Evolutionary conservation across 352 stramenopile species (phyloP), one percentile per base, ranked within the genome.

Genomic region (Globisporangium cystogenes): DNA sequence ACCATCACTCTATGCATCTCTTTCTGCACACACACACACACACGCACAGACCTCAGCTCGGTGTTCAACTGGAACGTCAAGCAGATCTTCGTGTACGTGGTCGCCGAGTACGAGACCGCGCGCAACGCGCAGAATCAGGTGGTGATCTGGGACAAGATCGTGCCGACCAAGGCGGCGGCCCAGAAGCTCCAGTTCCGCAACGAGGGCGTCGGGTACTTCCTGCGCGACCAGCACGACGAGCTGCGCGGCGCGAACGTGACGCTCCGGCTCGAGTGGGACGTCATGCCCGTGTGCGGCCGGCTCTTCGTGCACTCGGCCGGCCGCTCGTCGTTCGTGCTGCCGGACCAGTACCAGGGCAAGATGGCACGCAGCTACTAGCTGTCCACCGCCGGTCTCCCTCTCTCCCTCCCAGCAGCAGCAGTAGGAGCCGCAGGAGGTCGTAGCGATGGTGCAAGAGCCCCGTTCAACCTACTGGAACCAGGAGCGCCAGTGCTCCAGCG

Each of bases 11-110:
- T 41, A 1, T 41, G 1, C 15, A 7, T 14, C 39, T 40, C 15
- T 35, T 4, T 37, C 24, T 47, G n/a, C n/a, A n/a, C n/a, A n/a
- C n/a, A n/a, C n/a, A n/a, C 26, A 3, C 8, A 14, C 21, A 4
- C 18, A 16, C 20, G 24, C 15, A 20, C 43, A 87, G 83, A 94
- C 20, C 50, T 94, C 51, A 85, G 76, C 64, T 91, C 82, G 24
- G 82, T 92, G 26, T 95, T 95, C 74, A 95, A 95, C 62, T 95
- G 84, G 84, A 95, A 95, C 65, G 82, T 90, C 31, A 95, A 93
- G 76, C 82, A 93, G 67, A 64, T 95, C 49, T 95, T 95, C 47
- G 82, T 93, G 64, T 95, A 93, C 76, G 77, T 95, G 48, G 48
- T 90, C 50, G 84, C 84, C 48, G 82, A 92, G 67, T 95, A 90